These are phyloP conservation scores for Venturia asperata DNA, from an alignment of 2,329 filamentous ascomycete genomes.

Conservation along the genomic window DNA sequence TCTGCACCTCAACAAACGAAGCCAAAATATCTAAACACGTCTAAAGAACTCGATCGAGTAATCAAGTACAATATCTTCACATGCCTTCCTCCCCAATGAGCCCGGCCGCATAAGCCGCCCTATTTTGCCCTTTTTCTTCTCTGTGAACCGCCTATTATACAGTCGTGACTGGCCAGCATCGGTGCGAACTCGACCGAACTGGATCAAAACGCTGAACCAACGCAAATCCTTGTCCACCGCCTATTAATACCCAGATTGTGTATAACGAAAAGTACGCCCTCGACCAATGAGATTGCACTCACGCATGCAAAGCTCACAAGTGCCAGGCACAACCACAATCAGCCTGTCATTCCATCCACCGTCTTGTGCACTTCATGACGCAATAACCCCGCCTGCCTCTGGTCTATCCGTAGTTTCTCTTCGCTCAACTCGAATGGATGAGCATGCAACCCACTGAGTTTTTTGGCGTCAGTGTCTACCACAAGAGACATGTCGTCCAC, in stretches of 20 bases:
- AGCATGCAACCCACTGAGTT: not conserved
- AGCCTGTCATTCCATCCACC: conserved; percentile 9
- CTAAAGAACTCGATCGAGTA: not conserved
- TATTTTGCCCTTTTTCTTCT: not conserved
- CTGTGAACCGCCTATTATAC: conserved; percentile 1
- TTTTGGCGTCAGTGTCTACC: not conserved
- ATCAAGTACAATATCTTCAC: not conserved
- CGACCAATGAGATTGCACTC: not conserved
- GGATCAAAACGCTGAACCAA: not conserved
- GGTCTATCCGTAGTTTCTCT: not conserved
- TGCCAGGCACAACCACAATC: conserved; percentile 10
- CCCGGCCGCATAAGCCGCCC: not conserved
- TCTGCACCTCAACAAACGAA: not conserved
- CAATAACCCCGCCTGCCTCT: not conserved
- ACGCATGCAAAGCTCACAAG: not conserved
- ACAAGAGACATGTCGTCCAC: not conserved
- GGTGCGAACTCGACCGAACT: not conserved
- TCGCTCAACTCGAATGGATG: not conserved
- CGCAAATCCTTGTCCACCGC: not conserved
- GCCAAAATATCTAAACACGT: not conserved
- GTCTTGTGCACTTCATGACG: conserved; percentile 1
- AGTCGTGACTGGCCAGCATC: not conserved
- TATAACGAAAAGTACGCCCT: not conserved
- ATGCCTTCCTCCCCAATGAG: not conserved
- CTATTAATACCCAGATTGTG: conserved; percentile 6